Evolutionary conservation across 1,284 basidiomycete genomes (phyloP).

Genomic region (Moesziomyces parantarcticus): DNA sequence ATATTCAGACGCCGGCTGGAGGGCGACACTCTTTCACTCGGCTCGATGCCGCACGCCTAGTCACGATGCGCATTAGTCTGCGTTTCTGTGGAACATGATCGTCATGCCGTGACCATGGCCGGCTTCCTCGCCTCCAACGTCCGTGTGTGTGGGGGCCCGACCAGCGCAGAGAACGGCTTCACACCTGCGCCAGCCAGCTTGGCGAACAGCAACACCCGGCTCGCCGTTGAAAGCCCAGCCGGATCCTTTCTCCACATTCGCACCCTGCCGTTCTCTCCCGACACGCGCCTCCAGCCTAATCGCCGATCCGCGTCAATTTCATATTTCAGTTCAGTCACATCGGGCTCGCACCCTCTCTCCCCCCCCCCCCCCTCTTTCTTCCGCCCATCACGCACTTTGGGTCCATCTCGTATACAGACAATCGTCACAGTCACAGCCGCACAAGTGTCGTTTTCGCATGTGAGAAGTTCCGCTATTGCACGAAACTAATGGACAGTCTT

Average conservation of each 20-base stretch:
- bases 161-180: too few species aligned
- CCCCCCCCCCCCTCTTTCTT: too few species aligned
- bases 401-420: not conserved
- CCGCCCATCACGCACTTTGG: not conserved
- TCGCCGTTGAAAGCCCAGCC: conserved; percentile 4
- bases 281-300: conserved; percentile 1
- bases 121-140: not conserved
- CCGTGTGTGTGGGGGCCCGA: too few species aligned
- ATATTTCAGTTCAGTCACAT: too few species aligned
- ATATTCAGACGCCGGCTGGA: not conserved
- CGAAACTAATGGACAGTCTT: conserved; percentile 12
- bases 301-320: not conserved
- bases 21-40: not conserved
- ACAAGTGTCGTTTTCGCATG: conserved; percentile 37
- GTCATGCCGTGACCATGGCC: not conserved
- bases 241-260: conserved; percentile 3
- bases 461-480: conserved; percentile 16
- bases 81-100: not conserved
- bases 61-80: not conserved
- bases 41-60: not conserved
- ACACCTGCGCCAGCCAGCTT: too few species aligned
- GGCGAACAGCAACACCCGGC: too few species aligned
- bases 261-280: conserved; percentile 9
- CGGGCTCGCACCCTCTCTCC: too few species aligned
- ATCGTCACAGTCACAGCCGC: not conserved